phyloP scores from a whole-genome alignment of 2,329 filamentous ascomycete species.

The Stachybotrys echinatus region DNA sequence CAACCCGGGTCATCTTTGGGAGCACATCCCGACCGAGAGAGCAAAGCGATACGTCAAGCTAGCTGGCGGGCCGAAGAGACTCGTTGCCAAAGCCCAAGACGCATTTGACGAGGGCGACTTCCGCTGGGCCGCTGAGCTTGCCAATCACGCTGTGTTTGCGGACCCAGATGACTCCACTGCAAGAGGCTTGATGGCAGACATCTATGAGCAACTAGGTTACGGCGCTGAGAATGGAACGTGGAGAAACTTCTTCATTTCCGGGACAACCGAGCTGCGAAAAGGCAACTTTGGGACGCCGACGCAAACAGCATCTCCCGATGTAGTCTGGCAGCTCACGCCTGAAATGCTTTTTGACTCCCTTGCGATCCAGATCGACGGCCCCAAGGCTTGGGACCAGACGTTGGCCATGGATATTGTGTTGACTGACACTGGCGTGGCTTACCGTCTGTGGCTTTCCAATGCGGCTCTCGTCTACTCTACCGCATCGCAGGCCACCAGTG shows the following conservation, averaged over 20 bases:
- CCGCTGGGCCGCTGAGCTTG: not conserved
- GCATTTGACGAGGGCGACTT: not conserved
- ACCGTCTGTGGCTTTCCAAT: slow-evolving; percentile 6
- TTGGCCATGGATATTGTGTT: slow-evolving; percentile 4
- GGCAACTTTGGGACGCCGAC: slow-evolving; percentile 4
- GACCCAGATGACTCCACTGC: not conserved
- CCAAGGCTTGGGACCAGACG: slow-evolving; percentile 2
- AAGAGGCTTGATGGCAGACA: not conserved
- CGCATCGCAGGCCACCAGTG: not conserved
- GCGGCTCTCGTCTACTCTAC: slow-evolving; percentile 3
- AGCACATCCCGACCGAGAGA: not conserved
- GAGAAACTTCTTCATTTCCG: slow-evolving; percentile 1
- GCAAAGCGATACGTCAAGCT: not conserved
- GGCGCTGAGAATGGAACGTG: not conserved
- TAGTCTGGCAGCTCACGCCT: slow-evolving; percentile 4
- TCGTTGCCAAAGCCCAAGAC: not conserved
- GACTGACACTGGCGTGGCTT: not conserved
- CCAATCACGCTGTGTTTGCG: not conserved
- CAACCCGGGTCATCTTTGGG: slow-evolving; percentile 8
- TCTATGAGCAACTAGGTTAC: not conserved
- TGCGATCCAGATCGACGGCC: slow-evolving; percentile 5
- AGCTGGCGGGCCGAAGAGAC: not conserved
- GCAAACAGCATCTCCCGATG: slow-evolving; percentile 1
- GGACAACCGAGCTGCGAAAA: not conserved
- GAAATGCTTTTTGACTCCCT: slow-evolving; percentile 6